phyloP scores from a whole-genome alignment of 257 asterid species.

The Jacaranda mimosifolia region DNA sequence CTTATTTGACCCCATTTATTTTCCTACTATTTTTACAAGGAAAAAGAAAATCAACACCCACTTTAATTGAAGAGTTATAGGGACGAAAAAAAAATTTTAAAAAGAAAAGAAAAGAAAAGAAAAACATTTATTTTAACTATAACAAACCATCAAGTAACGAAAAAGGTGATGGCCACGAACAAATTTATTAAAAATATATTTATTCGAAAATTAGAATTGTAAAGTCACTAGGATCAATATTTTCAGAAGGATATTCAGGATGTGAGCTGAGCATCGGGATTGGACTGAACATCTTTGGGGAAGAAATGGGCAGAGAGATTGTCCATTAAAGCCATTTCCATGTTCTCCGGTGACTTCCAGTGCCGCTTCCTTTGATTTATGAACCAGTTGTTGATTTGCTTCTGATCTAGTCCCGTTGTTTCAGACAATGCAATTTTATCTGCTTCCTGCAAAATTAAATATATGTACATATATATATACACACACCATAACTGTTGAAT shows the following conservation, averaged over 20 bases:
- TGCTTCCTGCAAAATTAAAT: constrained; percentile 54
- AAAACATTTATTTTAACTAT: neutral
- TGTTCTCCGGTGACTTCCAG: constrained; percentile 83
- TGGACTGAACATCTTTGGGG: constrained; percentile 35
- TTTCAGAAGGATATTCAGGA: neutral
- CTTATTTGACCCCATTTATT: too few species aligned
- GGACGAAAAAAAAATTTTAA: too few species aligned
- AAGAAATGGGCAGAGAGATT: constrained; percentile 55
- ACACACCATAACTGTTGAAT: too few species aligned
- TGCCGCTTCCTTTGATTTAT: constrained; percentile 87
- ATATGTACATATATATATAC: neutral
- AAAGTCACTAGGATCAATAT: constrained; percentile 1
- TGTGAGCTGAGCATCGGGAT: neutral
- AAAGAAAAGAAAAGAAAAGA: neutral
- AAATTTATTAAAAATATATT: neutral
- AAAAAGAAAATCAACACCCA: too few species aligned
- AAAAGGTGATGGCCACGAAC: neutral
- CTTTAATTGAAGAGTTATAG: too few species aligned
- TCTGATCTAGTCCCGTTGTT: constrained; percentile 79
- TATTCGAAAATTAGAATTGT: constrained; percentile 20
- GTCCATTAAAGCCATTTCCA: constrained; percentile 69
- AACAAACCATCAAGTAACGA: neutral
- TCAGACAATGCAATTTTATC: constrained; percentile 73
- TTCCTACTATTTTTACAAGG: too few species aligned
- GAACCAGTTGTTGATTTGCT: constrained; percentile 94